Evolutionary conservation across 805 yeast genomes (phyloP), one percentile per base, ranked within the genome.

Genomic region (Cyberlindnera suaveolens): DNA sequence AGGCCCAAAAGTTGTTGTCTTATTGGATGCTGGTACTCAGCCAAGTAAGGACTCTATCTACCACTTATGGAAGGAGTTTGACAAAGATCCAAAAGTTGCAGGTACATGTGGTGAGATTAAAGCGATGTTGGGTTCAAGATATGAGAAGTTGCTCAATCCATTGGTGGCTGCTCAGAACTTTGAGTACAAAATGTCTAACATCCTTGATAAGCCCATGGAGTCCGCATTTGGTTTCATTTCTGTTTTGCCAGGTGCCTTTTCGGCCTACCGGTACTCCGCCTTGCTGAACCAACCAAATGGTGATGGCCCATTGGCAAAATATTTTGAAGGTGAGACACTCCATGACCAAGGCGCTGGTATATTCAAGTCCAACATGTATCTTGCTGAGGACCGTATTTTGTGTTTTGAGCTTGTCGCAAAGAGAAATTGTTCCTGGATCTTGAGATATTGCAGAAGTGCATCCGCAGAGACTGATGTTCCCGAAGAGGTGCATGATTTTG

Each of bases 101-200:
- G 99, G 99, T 33, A 95, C 97, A 1, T 91, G 99, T 77, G 99
- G 99, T 42, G 98, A 93, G 61, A 91, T 93, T 64, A 82, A 80
- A 50, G 95, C 93, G 0, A 80, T 83, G 62, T 67, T 90, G 42
- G 97, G 98, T 3, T 69, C 68, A 18, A 72, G 68, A 11, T 75
- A 71, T 47, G 62, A 58, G 38, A 70, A 73, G 37, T 66, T 91
- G 36, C 50, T 81, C 14, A 91, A 91, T 59, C 98, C 99, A 8
- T 65, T 91, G 43, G 91, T 91, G 9, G 96, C 98, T 3, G 95
- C 97, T 0, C 98, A 93, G 63, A 91, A 91, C 64, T 91, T 93
- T 63, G 99, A 91, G 62, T 93, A 93, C 63, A 93, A 93, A 64
- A 90, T 89, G 70, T 88, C 96, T 5, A 93, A 91, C 61, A 87